Evolutionary conservation across 108 stramenopile species (phyloP), one percentile per base, ranked within the genome.

Genomic region (Craspedostauros australis): DNA sequence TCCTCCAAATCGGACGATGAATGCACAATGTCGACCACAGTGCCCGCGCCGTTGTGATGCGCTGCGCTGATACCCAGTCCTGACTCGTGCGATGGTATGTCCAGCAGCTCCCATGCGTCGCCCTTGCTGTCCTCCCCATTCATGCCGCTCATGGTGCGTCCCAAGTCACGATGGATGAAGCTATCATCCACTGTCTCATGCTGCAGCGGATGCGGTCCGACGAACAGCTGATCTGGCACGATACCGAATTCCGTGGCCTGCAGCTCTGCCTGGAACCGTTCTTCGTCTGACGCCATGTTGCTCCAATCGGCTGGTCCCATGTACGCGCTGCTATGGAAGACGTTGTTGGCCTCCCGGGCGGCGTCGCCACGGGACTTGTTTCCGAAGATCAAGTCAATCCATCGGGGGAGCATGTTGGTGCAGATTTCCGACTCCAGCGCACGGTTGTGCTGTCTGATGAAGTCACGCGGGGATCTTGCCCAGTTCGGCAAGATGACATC

Each of bases 301-400:
- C 86, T 72, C 31, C 88, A 50, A 50, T 85, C 86, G 9, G 53
- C 30, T 16, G 86, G 76, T 12, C 78, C 76, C 23, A 96, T 78
- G 50, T 98, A 98, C 1, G 94, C 84, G 22, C 73, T 74, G 18
- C 78, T 76, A 70, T 96, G 95, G 69, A 95, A 98, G 18, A 98
- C 53, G 51, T 96, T 96, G 44, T 70, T 57, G 0, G 84, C 86
- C 30, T 77, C 66, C 40, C 73, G 70, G 5, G 98, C 96, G 6
- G 73, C 86, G 37, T 75, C 64, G 23, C 98, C 98, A 22, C 92
- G 77, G 42, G 94, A 93, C 42, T 75, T 87, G 52, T 52, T 66
- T 15, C 99, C 99, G 62, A 99, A 99, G 25, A 98, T 89, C 37
- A 99, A 76, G 54, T 99, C 99, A 47, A 99, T 96, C 99, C 99